Percentiles rank a stretch among this genome's conserved stretches.
phyloP scores from a whole-genome alignment of 148 eudicot species.

The Salicornia ramosissima region DNA sequence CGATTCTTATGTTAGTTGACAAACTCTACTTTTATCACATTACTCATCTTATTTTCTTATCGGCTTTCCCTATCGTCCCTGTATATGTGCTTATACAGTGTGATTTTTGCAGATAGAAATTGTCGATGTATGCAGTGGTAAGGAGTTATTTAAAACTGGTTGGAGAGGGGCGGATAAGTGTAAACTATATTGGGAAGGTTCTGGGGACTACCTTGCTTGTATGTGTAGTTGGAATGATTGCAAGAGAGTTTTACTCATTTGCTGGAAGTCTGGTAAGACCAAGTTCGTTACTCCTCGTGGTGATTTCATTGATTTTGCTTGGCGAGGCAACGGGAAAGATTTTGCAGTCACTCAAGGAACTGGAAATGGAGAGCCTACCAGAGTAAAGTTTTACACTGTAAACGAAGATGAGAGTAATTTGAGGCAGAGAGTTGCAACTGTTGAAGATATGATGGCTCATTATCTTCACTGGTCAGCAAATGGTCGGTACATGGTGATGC shows the following conservation, averaged over 20 bases:
- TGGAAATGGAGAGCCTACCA: neutral
- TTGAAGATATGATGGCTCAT: neutral
- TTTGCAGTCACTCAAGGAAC: constrained; percentile 1
- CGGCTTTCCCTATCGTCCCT: neutral
- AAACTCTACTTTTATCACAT: neutral
- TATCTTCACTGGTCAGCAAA: neutral
- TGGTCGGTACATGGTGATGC: constrained; percentile 3
- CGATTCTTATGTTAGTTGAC: neutral
- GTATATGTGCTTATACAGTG: neutral
- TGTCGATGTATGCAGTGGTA: constrained; percentile 4
- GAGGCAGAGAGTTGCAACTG: neutral
- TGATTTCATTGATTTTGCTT: neutral
- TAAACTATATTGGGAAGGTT: neutral
- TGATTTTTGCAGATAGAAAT: neutral
- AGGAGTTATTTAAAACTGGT: neutral
- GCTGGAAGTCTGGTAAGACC: neutral
- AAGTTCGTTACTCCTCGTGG: neutral
- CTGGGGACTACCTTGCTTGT: constrained; percentile 1
- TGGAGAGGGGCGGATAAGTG: neutral
- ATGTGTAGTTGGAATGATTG: neutral
- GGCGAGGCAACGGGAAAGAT: constrained; percentile 1
- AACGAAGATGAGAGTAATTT: neutral
- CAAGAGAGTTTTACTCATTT: neutral
- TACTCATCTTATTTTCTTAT: neutral
- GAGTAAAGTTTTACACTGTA: neutral